A percentile compares a stretch with the other conserved stretches of the same genome.
Conservation (phyloP, 2,329 filamentous ascomycete genomes). For the Sporothrix inflata region DNA sequence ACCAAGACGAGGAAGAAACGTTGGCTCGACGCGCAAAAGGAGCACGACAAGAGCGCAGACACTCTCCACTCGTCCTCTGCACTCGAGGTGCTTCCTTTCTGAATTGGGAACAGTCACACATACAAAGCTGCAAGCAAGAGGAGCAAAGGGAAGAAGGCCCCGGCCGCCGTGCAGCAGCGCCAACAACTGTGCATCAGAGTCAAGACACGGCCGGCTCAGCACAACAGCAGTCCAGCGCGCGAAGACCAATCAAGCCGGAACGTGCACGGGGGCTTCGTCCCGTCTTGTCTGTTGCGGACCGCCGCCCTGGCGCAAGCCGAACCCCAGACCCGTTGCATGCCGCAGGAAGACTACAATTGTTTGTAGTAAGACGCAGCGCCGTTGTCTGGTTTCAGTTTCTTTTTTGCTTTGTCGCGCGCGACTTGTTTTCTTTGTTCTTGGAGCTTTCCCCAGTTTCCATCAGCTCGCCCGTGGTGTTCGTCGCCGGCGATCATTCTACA, state of each 20-base stretch:
- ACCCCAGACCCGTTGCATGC: constrained; percentile 14
- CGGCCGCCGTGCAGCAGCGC: constrained; percentile 16
- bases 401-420: neutral
- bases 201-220: neutral
- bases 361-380: neutral
- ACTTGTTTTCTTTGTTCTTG: neutral
- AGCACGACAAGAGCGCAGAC: neutral
- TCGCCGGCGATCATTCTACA: neutral
- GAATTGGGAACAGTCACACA: neutral
- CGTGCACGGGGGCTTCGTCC: constrained; percentile 30
- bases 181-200: constrained; percentile 8
- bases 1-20: neutral
- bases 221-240: neutral
- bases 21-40: neutral
- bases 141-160: constrained; percentile 4
- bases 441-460: neutral
- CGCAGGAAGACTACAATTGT: neutral
- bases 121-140: neutral
- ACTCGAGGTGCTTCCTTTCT: neutral
- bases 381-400: neutral
- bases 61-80: neutral
- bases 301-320: constrained; percentile 18
- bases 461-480: neutral
- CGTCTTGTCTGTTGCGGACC: constrained; percentile 16
- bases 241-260: constrained; percentile 35